Base-by-base conservation (phyloP, 495 filamentous ascomycete species). In the Penicillium soppii region DNA sequence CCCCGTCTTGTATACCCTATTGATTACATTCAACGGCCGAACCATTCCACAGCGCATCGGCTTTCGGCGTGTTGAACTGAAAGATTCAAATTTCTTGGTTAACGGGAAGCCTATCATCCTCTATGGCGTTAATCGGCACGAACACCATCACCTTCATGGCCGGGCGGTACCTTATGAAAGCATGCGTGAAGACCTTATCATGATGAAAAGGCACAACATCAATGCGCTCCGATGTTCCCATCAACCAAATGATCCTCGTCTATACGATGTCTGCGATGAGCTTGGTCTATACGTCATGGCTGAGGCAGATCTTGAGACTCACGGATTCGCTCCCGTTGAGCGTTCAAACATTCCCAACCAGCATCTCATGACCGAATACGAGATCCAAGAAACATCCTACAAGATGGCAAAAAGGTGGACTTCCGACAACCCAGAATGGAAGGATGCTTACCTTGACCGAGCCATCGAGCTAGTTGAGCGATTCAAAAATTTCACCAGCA, bases 231-330 rank as follows among this genome's bases (percentile, higher is more conserved):
- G 83, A 3, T 82, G 78, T 45, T 82, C 75, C 25, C 83, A 87
- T 47, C 82, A 85, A 43, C 84, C 84, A 5, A 80, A 79, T 27
- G 72, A 85, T 48, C 76, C 78, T 1, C 63, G 63, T 16, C 69
- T 87, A 5, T 81, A 82, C 41, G 76, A 81, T 12, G 62, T 88
- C 3, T 81, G 80, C 29, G 83, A 89, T 51, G 82, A 88, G 56
- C 61, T 88, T 25, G 86, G 86, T 0, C 69, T 89, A 27, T 89
- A 79, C 70, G 75, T 88, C 13, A 84, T 88, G 54, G 85, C 88
- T 47, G 86, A 89, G 59, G 81, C 82, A 1, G 85, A 89, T 58
- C 74, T 87, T 0, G 86, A 87, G 60, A 84, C 82, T 55, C 85
- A 87, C 39, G 84, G 85, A 4, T 86, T 87, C 44, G 52, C 64